Percentiles rank a stretch among this genome's conserved stretches.
phyloP scores from a whole-genome alignment of 257 asterid genomes.

The Nicotiana tomentosiformis region DNA sequence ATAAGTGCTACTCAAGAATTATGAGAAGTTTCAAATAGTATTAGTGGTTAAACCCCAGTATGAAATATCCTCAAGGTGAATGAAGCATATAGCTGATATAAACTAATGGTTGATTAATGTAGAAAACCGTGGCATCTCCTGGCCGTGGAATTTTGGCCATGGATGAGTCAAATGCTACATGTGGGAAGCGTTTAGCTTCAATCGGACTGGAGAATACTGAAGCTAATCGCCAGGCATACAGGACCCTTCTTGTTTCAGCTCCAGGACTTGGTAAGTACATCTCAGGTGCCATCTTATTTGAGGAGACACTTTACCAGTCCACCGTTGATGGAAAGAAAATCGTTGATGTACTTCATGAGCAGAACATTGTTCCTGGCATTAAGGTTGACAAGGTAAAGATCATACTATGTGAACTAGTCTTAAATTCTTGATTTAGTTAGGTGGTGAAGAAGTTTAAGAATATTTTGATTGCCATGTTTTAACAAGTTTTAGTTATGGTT shows the following conservation, averaged over 20 bases:
- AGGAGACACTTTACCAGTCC: slow-evolving; percentile 70
- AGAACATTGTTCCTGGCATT: slow-evolving; percentile 62
- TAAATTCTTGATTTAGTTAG: neutral
- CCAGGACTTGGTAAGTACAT: slow-evolving; percentile 64
- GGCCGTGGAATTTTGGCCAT: slow-evolving; percentile 72
- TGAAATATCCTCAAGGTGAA: neutral
- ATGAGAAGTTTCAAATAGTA: neutral
- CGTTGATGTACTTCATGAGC: slow-evolving; percentile 58
- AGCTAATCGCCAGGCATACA: slow-evolving; percentile 68
- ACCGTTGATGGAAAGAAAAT: slow-evolving; percentile 69
- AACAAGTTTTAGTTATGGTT: neutral
- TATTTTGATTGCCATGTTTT: neutral
- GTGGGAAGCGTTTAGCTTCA: slow-evolving; percentile 68
- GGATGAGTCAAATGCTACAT: slow-evolving; percentile 78
- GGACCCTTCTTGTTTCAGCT: slow-evolving; percentile 58
- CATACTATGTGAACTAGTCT: neutral
- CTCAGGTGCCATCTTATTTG: slow-evolving; percentile 67
- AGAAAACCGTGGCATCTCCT: slow-evolving; percentile 68
- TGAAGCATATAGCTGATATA: neutral
- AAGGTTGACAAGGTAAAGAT: slow-evolving; percentile 54
- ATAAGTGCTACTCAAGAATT: neutral
- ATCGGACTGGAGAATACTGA: slow-evolving; percentile 69
- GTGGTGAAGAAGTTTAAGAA: neutral
- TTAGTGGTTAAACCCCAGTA: neutral
- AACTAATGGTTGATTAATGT: neutral